Evolutionary conservation across 1,139 yeast genomes (phyloP).

Genomic region (Zygoascus sp.): DNA sequence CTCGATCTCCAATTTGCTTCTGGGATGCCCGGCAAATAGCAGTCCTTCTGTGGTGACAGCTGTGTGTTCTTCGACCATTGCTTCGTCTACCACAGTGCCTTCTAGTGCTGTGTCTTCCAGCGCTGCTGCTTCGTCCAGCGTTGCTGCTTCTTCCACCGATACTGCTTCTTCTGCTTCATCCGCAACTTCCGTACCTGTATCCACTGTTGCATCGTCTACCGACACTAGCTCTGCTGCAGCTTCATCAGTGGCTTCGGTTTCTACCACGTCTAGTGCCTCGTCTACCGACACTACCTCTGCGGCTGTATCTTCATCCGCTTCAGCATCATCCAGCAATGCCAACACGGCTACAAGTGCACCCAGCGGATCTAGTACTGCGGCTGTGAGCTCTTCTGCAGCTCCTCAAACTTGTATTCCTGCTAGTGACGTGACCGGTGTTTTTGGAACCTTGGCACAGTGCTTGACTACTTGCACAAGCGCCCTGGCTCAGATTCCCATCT

Average conservation of each 20-base stretch:
- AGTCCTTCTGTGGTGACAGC: neutral
- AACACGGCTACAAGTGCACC: too few species aligned
- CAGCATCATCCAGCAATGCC: too few species aligned
- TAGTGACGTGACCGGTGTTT: neutral
- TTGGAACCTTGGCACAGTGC: neutral
- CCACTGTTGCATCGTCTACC: too few species aligned
- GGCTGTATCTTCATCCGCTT: too few species aligned
- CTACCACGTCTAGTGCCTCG: too few species aligned
- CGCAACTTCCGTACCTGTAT: neutral
- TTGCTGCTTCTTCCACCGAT: neutral
- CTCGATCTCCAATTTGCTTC: neutral
- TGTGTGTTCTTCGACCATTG: neutral
- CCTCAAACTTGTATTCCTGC: neutral
- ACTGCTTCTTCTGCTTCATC: neutral
- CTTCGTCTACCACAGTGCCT: neutral
- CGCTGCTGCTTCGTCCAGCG: neutral
- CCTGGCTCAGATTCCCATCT: neutral
- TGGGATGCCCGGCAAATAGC: neutral
- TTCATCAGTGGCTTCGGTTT: too few species aligned
- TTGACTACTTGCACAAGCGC: neutral
- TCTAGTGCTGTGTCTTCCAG: neutral
- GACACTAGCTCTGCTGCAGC: too few species aligned
- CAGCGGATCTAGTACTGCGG: too few species aligned
- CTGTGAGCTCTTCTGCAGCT: neutral
- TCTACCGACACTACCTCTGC: too few species aligned